Evolutionary conservation across 1,284 basidiomycete species (phyloP).

Genomic region (Ceratobasidium sp.): DNA sequence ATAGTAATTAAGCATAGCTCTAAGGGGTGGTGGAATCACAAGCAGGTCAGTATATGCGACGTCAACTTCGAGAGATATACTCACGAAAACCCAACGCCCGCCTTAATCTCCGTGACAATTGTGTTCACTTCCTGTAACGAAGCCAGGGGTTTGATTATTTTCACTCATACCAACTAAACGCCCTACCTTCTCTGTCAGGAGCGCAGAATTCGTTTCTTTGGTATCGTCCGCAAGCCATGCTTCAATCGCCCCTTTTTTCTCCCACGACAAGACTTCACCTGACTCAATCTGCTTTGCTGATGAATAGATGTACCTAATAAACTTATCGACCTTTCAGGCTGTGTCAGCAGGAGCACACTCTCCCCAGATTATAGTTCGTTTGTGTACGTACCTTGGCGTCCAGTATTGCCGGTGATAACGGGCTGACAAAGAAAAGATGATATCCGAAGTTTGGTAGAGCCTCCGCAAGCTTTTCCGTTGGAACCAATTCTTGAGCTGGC

Average conservation of each 20-base stretch:
- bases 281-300: slow-evolving; percentile 27
- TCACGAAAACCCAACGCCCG: slow-evolving; percentile 34
- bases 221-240: slow-evolving; percentile 18
- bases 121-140: slow-evolving; percentile 24
- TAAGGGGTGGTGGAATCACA: background rate
- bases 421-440: slow-evolving; percentile 36
- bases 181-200: slow-evolving; percentile 31
- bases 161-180: background rate
- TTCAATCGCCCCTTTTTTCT: slow-evolving; percentile 32
- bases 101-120: slow-evolving; percentile 31
- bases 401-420: slow-evolving; percentile 14
- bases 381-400: slow-evolving; percentile 32
- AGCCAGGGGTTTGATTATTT: no score
- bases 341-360: background rate
- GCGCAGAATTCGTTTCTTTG: background rate
- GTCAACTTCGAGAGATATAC: background rate
- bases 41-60: background rate
- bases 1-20: slow-evolving; percentile 42
- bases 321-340: slow-evolving; percentile 26
- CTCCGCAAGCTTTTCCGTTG: background rate
- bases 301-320: background rate
- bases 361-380: no score
- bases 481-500: slow-evolving; percentile 3
- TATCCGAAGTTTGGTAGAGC: slow-evolving; percentile 35
- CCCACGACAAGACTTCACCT: slow-evolving; percentile 5